These are phyloP conservation scores for Rhytidiadelphus loreus DNA, from an alignment of 225 moss, liverwort and hornwort species.

Conservation along the genomic window DNA sequence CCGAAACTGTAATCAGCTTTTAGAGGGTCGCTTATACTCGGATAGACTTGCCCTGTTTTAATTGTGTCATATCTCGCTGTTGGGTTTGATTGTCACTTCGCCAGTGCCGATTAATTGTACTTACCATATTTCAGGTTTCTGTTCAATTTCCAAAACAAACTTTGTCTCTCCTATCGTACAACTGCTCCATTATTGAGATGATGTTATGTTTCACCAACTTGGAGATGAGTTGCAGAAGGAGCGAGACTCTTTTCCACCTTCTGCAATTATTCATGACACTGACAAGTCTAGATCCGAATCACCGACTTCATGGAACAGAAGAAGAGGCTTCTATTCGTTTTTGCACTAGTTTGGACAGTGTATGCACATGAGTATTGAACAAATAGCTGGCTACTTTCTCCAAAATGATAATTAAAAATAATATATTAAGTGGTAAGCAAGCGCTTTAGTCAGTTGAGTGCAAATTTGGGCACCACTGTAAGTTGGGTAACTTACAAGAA, in stretches of 20 bases:
- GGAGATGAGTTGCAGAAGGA: background rate
- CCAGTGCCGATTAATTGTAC: no score
- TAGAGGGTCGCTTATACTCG: no score
- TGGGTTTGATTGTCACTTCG: no score
- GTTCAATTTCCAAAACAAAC: no score
- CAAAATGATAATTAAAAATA: fast-evolving
- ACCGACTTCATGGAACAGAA: background rate
- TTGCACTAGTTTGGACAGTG: background rate
- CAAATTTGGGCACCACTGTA: background rate
- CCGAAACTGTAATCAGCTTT: no score
- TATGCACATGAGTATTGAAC: background rate
- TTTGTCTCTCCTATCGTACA: fast-evolving
- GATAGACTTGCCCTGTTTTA: no score
- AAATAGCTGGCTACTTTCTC: no score
- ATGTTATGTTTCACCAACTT: fast-evolving
- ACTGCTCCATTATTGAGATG: background rate
- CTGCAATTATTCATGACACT: no score
- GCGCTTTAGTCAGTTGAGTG: fast-evolving
- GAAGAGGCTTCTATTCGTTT: background rate
- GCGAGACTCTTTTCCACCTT: fast-evolving
- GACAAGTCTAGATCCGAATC: no score
- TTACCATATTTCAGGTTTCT: background rate
- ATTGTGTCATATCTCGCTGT: no score
- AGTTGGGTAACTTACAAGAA: background rate
- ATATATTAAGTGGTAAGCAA: no score